Base-by-base conservation (phyloP, 106 monocot species). In the Chionographis japonica region DNA sequence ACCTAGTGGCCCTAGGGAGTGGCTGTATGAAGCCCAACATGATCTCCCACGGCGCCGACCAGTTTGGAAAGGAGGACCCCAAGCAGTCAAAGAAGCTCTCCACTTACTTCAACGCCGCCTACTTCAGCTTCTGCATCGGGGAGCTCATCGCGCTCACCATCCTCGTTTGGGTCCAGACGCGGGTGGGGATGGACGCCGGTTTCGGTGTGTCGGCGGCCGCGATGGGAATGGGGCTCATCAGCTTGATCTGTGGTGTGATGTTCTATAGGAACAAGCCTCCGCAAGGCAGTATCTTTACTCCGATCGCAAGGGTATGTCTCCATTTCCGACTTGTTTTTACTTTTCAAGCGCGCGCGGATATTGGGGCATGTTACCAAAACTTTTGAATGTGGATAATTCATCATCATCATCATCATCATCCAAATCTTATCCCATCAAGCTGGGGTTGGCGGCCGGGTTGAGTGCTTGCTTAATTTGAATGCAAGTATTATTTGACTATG, bases 1-100 rank as follows among this genome's bases (percentile, higher is more conserved):
- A 90, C 73, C 63, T 90, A 61, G 86, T 90, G 61, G 90, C 90
- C 15, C 39, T 90, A 15, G 90, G 90, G 13, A 90, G 90, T 58
- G 90, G 90, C 0, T 90, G 90, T 67, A 63, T 90, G 14, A 90
- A 90, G 69, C 90, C 90, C 15, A 90, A 90, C 74, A 86, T 90
- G 81, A 90, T 90, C n/a, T 68, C 90, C 18, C 86, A 90, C 42
- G 90, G 90, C 6, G 90, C 84, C 13, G 90, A 90, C 64, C 90
- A 90, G 61, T 90, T 86, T 71, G 54, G 62, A 15, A 78, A 72
- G 9, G 78, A 76, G n/a, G 86, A 83, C 37, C 74, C 76, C 19
- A 40, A 71, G 14, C 86, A 90, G 35, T 81, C 83, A 1, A 84
- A 77, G 68, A 84, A 79, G 78, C 90, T 90, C n/a, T 86, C 90